Conservation (phyloP, 768 basidiomycete genomes). For the Coprinopsis cinerea region DNA sequence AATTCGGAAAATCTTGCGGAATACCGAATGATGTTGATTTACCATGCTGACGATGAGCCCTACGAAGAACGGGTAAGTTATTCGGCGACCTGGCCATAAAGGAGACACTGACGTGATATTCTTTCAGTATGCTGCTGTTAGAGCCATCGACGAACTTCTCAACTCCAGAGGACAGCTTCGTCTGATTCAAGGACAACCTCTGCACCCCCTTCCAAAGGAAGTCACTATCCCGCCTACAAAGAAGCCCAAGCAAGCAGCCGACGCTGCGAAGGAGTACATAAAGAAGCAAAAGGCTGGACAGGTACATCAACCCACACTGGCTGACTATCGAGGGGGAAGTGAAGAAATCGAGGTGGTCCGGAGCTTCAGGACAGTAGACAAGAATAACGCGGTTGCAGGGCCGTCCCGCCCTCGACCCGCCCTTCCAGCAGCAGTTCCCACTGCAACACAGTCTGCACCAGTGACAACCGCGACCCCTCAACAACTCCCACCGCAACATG, state of each 20-base stretch:
- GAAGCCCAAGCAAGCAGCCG: conserved; percentile 26
- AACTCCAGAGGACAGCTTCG: conserved; percentile 46
- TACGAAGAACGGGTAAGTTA: conserved; percentile 54
- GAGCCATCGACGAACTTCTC: conserved; percentile 63
- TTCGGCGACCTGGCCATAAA: background rate
- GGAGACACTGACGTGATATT: conserved; percentile 10
- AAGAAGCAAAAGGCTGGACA: conserved; percentile 6
- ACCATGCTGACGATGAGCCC: conserved; percentile 60
- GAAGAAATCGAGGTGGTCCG: background rate
- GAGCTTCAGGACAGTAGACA: background rate
- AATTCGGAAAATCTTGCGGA: conserved; percentile 61
- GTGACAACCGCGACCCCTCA: too few relatives aligned
- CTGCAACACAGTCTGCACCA: too few relatives aligned
- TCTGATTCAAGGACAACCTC: conserved; percentile 59
- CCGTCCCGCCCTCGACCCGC: background rate
- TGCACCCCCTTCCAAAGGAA: conserved; percentile 36
- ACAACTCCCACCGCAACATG: too few relatives aligned
- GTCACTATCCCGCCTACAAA: conserved; percentile 20
- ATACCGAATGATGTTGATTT: conserved; percentile 61
- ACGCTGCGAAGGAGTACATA: conserved; percentile 10
- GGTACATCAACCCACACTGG: background rate
- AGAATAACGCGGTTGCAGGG: background rate
- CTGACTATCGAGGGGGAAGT: background rate
- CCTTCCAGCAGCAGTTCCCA: background rate
- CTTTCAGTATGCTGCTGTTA: conserved; percentile 54